Evolutionary conservation across 1,139 yeast species (phyloP).

Genomic region (Blastobotrys proliferans): DNA sequence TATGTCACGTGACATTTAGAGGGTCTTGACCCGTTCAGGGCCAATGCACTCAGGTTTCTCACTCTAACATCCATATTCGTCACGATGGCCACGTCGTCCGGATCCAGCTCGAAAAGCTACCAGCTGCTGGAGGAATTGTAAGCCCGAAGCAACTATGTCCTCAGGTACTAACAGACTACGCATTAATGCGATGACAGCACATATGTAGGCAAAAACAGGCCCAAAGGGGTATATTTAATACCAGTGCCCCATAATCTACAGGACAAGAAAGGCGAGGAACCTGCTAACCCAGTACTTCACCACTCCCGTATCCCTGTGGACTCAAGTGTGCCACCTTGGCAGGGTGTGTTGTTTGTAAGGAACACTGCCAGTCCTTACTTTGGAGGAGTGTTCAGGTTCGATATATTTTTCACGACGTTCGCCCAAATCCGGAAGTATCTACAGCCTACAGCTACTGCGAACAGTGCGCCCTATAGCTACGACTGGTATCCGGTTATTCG

Average conservation of each 20-base stretch:
- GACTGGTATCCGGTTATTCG: conserved; percentile 14
- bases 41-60: no score
- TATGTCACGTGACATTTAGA: no score
- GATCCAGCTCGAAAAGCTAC: conserved; percentile 11
- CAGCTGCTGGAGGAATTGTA: conserved; percentile 18
- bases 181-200: conserved; percentile 10
- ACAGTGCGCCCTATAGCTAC: conserved; percentile 8
- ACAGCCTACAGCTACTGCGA: conserved; percentile 7
- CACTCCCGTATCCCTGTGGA: neutral
- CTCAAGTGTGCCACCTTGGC: conserved; percentile 14
- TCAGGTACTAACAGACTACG: neutral
- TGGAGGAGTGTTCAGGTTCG: conserved; percentile 18
- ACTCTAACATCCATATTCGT: no score
- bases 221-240: conserved; percentile 16
- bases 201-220: conserved; percentile 13
- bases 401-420: conserved; percentile 13
- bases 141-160: neutral
- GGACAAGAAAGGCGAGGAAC: neutral
- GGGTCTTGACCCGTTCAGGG: no score
- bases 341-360: conserved; percentile 17
- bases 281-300: neutral
- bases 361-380: conserved; percentile 12
- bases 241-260: conserved; percentile 15
- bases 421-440: conserved; percentile 15
- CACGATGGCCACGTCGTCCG: no score